Evolutionary conservation across 2,329 filamentous ascomycete species (phyloP).

Genomic region (Aspergillus sp.): DNA sequence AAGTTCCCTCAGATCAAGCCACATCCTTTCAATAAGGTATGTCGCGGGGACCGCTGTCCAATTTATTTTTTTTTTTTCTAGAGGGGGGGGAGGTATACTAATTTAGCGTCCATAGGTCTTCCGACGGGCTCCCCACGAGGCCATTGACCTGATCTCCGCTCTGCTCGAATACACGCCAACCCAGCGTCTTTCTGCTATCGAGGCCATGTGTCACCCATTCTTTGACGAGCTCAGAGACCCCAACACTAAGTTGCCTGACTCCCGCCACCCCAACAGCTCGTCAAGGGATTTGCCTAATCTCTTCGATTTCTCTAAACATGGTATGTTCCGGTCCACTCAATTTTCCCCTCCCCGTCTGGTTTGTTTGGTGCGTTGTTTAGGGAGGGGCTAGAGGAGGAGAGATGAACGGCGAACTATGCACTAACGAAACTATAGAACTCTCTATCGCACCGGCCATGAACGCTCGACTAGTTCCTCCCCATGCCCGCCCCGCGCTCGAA

Average conservation of each 20-base stretch:
- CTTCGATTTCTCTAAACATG: conserved; percentile 92
- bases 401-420: neutral
- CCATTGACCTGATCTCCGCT: conserved; percentile 91
- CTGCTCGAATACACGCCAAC: conserved; percentile 97
- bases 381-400: neutral
- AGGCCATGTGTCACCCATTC: conserved; percentile 98
- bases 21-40: conserved; percentile 92
- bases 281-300: conserved; percentile 80
- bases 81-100: conserved; percentile 18
- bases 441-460: conserved; percentile 93
- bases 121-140: conserved; percentile 88
- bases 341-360: neutral
- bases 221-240: conserved; percentile 95
- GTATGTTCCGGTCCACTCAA: conserved; percentile 56
- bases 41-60: neutral
- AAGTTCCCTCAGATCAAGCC: conserved; percentile 99
- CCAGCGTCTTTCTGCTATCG: conserved; percentile 86
- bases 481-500: conserved; percentile 72
- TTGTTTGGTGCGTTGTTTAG: neutral
- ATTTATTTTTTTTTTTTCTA: neutral
- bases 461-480: conserved; percentile 78
- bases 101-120: conserved; percentile 64
- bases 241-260: conserved; percentile 88
- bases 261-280: conserved; percentile 79
- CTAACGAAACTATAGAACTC: conserved; percentile 63